Conservation (phyloP, 2,329 filamentous ascomycete species). For the Pseudogymnoascus sp. region DNA sequence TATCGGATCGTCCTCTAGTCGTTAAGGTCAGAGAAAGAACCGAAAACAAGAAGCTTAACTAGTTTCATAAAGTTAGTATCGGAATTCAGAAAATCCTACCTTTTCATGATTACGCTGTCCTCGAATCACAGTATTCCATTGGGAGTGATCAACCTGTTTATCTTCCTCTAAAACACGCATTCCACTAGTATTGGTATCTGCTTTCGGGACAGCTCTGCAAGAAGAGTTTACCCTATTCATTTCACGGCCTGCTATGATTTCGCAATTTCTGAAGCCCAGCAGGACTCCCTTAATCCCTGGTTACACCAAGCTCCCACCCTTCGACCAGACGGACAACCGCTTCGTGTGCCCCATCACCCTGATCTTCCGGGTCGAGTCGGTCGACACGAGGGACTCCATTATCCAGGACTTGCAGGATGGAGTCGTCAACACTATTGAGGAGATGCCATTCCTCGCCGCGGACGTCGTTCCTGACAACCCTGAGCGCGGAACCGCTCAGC, state of each 20-base stretch:
- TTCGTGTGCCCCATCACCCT: not conserved
- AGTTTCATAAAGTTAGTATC: not conserved
- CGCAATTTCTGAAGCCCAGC: not conserved
- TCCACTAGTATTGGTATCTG: too few relatives aligned
- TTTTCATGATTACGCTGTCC: not conserved
- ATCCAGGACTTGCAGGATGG: not conserved
- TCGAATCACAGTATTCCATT: too few relatives aligned
- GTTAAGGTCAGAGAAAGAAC: not conserved
- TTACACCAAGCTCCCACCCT: not conserved
- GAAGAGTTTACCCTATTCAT: too few relatives aligned
- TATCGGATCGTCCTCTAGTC: not conserved
- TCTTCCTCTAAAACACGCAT: too few relatives aligned
- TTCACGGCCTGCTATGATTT: not conserved
- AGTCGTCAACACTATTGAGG: not conserved
- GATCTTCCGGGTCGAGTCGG: not conserved
- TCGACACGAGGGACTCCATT: not conserved
- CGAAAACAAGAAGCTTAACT: not conserved
- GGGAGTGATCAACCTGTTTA: too few relatives aligned
- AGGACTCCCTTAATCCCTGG: not conserved
- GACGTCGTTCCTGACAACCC: not conserved
- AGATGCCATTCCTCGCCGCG: not conserved
- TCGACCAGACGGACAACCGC: not conserved
- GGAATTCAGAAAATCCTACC: not conserved
- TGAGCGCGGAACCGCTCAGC: not conserved
- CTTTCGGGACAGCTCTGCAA: too few relatives aligned